A percentile compares a stretch with the other conserved stretches of the same genome.
Conservation (phyloP, 2,329 filamentous ascomycete genomes). For the Furcasterigmium furcatum region DNA sequence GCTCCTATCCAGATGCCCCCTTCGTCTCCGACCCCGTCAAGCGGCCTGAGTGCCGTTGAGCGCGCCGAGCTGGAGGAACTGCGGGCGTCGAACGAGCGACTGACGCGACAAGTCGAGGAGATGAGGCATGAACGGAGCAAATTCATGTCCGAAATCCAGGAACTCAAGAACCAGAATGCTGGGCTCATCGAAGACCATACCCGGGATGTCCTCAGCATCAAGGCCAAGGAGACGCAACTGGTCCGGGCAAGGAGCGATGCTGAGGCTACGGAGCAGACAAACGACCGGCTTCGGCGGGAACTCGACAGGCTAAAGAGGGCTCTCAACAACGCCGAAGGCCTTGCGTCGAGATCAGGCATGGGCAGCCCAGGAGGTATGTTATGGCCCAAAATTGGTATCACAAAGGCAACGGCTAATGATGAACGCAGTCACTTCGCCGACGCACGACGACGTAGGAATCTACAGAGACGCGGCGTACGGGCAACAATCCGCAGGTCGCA, state of each 20-base stretch:
- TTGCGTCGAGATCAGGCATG: conserved; percentile 26
- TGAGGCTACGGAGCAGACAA: conserved; percentile 82
- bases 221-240: conserved; percentile 96
- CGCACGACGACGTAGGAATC: conserved; percentile 56
- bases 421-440: conserved; percentile 44
- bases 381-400: no score
- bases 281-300: conserved; percentile 80
- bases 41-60: conserved; percentile 74
- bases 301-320: conserved; percentile 93
- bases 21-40: conserved; percentile 56
- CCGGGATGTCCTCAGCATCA: conserved; percentile 90
- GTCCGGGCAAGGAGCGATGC: conserved; percentile 88
- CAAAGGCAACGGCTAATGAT: no score
- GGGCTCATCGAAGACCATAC: conserved; percentile 97
- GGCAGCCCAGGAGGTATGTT: conserved; percentile 21
- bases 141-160: conserved; percentile 82
- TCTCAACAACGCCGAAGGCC: conserved; percentile 57
- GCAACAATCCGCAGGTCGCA: conserved; percentile 27
- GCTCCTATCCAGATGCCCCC: conserved; percentile 45
- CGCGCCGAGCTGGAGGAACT: conserved; percentile 90
- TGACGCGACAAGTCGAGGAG: conserved; percentile 74
- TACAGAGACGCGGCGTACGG: conserved; percentile 45
- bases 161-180: conserved; percentile 95
- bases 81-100: conserved; percentile 75
- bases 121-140: conserved; percentile 77